Evolutionary conservation across 1,284 basidiomycete genomes (phyloP), one percentile per base, ranked within the genome.

Genomic region (Cutaneotrichosporon sp.): DNA sequence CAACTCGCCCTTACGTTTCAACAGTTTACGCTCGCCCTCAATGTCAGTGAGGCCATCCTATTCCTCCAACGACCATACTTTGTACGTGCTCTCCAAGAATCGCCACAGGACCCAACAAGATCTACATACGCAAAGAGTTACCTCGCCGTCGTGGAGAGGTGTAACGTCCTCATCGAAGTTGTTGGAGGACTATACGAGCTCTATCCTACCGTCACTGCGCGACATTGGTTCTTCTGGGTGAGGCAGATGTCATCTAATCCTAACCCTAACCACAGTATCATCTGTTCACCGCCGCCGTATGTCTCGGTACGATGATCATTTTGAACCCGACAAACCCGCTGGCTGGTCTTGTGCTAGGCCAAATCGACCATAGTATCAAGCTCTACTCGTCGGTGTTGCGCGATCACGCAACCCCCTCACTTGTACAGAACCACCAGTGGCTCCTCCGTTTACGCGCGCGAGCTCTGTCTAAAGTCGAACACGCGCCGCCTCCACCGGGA

Each of bases 161-260:
- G 71, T 50, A 72, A 69, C 40, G 74, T 42, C 30, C 69, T 75
- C 34, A 73, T 76, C 52, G 69, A 71, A 31, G 65, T 75, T 22
- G 69, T 69, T 5, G 51, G 40, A 0, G 64, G 65, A 14, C 50
- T 76, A 13, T 70, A 76, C 59, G 58, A 66, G 13, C 63, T 72
- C 1, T 69, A 73, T 50, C 74, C 72, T 2, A 62, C 60, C 1
- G 68, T 73, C 8, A 69, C 69, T 1, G 67, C 69, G 16, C 69
- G 75, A 4, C 72, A 75, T 57, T 76, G 75, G 75, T 73, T 66
- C 60, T 71, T 69, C 61, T 75, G 73, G 71, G 72, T 74, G 26
- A 47, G 70, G n/a, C n/a, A n/a, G n/a, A n/a, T n/a, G n/a, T 22
- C 8, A 26, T 5, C 34, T 9, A 53, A 38, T 32, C 32, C 65